Evolutionary conservation across 768 basidiomycete genomes (phyloP).

Genomic region (Leccinum olivaceopallidum): DNA sequence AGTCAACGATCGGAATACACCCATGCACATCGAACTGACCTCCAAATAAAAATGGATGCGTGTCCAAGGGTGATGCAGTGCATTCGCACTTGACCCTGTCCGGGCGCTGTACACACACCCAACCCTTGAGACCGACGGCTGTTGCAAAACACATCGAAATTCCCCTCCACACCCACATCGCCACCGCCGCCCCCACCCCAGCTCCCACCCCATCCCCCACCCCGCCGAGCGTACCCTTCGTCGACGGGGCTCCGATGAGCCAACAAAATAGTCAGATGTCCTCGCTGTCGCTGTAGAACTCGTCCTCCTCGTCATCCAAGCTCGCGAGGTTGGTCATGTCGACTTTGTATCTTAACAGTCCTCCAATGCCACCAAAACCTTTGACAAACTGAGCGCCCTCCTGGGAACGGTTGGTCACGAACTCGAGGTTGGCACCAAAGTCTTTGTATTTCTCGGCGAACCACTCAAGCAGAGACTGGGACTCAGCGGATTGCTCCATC

Average conservation of each 20-base stretch:
- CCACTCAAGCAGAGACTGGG: slow-evolving; percentile 93
- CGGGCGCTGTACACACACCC: slow-evolving; percentile 8
- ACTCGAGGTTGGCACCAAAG: slow-evolving; percentile 94
- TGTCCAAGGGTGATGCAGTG: slow-evolving; percentile 11
- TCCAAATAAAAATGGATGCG: slow-evolving; percentile 17
- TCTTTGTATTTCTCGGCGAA: slow-evolving; percentile 99
- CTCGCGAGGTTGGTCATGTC: slow-evolving; percentile 83
- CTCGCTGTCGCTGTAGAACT: slow-evolving; percentile 77
- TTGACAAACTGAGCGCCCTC: slow-evolving; percentile 98
- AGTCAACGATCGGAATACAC: slow-evolving; percentile 8
- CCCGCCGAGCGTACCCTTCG: slow-evolving; percentile 67
- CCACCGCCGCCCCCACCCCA: neutral
- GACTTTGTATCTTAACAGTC: slow-evolving; percentile 94
- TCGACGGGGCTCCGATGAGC: slow-evolving; percentile 82
- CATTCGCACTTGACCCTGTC: slow-evolving; percentile 12
- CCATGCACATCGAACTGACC: slow-evolving; percentile 14
- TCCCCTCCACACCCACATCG: slow-evolving; percentile 6
- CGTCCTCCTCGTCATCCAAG: slow-evolving; percentile 78
- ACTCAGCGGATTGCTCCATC: slow-evolving; percentile 88
- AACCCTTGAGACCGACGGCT: slow-evolving; percentile 2
- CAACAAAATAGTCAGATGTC: slow-evolving; percentile 84
- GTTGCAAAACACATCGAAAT: slow-evolving; percentile 10
- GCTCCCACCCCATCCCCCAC: slow-evolving; percentile 37
- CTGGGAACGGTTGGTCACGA: slow-evolving; percentile 94
- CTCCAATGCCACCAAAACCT: slow-evolving; percentile 98